A percentile compares a stretch with the other conserved stretches of the same genome.
Evolutionary conservation across 768 basidiomycete species (phyloP).

Genomic region (Collybiopsis confluens): DNA sequence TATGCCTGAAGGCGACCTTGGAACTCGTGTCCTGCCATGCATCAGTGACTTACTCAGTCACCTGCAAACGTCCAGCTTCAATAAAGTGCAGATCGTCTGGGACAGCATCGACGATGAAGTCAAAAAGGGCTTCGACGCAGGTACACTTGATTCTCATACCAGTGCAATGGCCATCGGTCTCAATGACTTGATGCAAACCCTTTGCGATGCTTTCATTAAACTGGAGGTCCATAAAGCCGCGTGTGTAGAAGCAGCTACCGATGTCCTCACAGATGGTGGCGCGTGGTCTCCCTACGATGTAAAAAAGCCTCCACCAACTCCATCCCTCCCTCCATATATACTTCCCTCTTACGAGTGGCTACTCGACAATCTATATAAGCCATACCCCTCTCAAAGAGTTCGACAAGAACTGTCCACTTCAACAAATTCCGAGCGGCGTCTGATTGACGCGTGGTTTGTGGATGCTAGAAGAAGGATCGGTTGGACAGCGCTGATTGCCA

Average conservation of each 20-base stretch:
- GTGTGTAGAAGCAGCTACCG: background rate
- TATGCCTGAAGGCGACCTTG: no score
- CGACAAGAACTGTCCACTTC: slow-evolving; percentile 14
- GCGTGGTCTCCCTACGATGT: no score
- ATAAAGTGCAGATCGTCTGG: background rate
- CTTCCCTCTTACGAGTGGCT: background rate
- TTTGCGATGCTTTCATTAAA: slow-evolving; percentile 1
- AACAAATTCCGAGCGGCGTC: slow-evolving; percentile 6
- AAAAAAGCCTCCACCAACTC: slow-evolving; percentile 16
- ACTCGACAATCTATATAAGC: slow-evolving; percentile 20
- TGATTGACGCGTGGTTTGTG: slow-evolving; percentile 23
- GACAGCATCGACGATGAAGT: background rate
- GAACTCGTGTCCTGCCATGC: background rate
- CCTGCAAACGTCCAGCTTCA: background rate
- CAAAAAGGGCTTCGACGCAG: background rate
- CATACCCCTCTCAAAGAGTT: slow-evolving; percentile 23
- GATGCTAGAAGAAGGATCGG: slow-evolving; percentile 26
- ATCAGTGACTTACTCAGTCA: background rate
- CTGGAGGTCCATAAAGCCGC: background rate
- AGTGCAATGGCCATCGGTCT: background rate
- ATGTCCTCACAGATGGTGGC: background rate
- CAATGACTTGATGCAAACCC: background rate
- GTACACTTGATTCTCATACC: background rate
- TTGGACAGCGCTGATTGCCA: slow-evolving; percentile 17
- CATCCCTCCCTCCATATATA: background rate